Base-by-base conservation (phyloP, 495 filamentous ascomycete genomes). In the Daldinia bambusicola region DNA sequence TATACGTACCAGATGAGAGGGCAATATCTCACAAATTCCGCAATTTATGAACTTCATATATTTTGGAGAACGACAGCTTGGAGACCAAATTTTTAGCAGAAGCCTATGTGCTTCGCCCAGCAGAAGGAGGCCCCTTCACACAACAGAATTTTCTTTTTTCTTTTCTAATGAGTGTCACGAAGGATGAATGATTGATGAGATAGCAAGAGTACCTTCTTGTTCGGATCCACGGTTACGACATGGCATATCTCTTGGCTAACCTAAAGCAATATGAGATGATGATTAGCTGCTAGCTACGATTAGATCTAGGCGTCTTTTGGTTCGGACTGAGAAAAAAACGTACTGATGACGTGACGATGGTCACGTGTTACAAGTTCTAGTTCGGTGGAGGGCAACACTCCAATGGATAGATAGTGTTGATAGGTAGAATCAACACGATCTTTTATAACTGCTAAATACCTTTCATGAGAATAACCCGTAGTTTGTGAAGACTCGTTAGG, bases 201-300 rank as follows among this genome's bases (percentile, higher is more conserved):
- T 50, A 67, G 65, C 58, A 66, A 72, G 67, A 69, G 34, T 52
- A 34, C 40, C 36, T 71, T 74, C 63, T 67, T 70, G 58, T 71
- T 73, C 73, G 70, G 73, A 75, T 69, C 63, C 63, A 75, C 73
- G 64, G 70, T 72, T 73, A 75, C 73, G 73, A 75, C 72, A 61
- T 62, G 66, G 56, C 53, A 67, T 65, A 61, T 38, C 38, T 67
- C 63, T 58, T 71, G 62, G 59, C 66, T 51, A 57, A 66, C 50
- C 65, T 9, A 61, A 16, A 67, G 59, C 53, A 59, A 65, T 61
- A 43, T 67, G 70, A 68, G 55, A 72, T 68, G 70, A 72, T 68
- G 70, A 67, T 60, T 45, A 61, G 63, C 65, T 41, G 64, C 22
- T 58, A 60, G 43, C 66, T 67, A 67, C 63, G 71, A 58, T 70